These are phyloP conservation scores for Trichoderma oligosporum DNA, from an alignment of 2,329 filamentous ascomycete genomes.

Conservation along the genomic window DNA sequence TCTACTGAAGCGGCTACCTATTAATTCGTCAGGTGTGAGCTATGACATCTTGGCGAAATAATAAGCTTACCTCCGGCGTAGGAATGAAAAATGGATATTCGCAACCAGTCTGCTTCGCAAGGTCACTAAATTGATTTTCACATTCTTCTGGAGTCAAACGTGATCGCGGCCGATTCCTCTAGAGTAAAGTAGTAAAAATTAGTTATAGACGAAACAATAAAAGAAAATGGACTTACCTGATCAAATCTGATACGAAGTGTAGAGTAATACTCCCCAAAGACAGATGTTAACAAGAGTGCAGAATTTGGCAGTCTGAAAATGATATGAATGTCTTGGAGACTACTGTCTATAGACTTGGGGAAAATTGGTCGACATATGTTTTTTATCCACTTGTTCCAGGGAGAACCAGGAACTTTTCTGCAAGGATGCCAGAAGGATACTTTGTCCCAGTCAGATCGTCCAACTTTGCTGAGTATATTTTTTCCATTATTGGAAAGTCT, in stretches of 20 bases:
- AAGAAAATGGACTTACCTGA: constrained; percentile 2
- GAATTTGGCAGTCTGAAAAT: constrained; percentile 17
- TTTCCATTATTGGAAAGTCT: constrained; percentile 20
- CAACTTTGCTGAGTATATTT: constrained; percentile 5
- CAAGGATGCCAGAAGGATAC: constrained; percentile 12
- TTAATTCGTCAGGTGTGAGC: not conserved
- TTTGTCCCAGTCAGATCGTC: not conserved
- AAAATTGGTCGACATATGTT: constrained; percentile 16
- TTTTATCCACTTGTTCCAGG: constrained; percentile 16
- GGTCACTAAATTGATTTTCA: not conserved
- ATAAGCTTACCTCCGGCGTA: not conserved
- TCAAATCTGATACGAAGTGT: constrained; percentile 11
- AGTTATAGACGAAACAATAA: not conserved
- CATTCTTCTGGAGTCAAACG: not conserved
- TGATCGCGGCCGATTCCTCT: constrained; percentile 2
- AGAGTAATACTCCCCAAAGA: constrained; percentile 6
- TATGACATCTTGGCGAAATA: not conserved
- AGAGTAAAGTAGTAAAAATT: not conserved
- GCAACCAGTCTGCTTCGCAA: not conserved
- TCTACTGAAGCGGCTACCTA: constrained; percentile 2
- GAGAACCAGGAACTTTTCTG: constrained; percentile 12
- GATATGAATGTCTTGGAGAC: not conserved
- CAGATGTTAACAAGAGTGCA: constrained; percentile 6
- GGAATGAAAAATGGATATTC: constrained; percentile 8
- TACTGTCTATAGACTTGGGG: not conserved